Conservation (phyloP, 345 rosid genomes). For the Brassica carinata region DNA sequence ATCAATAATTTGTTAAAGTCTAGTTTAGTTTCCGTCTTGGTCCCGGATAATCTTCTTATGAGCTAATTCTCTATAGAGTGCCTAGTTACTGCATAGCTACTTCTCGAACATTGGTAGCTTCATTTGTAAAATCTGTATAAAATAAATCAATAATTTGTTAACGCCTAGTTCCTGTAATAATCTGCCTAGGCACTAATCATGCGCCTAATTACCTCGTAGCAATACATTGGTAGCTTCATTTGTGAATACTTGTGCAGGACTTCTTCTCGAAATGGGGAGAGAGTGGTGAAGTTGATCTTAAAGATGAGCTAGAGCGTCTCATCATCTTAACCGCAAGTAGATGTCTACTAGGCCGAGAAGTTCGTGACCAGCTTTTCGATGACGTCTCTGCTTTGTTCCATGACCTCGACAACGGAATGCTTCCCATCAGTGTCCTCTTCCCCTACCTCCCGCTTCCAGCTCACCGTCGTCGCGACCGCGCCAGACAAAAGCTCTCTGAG, state of each 20-base stretch:
- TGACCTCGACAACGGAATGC: slow-evolving; percentile 97
- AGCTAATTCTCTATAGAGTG: too few relatives aligned
- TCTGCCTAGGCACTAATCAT: too few relatives aligned
- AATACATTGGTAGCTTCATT: too few relatives aligned
- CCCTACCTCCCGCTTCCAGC: slow-evolving; percentile 95
- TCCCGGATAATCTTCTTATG: too few relatives aligned
- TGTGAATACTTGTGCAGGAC: slow-evolving; percentile 49
- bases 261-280: slow-evolving; percentile 96
- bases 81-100: too few relatives aligned
- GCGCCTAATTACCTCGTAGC: too few relatives aligned
- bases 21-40: too few relatives aligned
- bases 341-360: slow-evolving; percentile 90
- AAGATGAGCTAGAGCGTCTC: slow-evolving; percentile 87
- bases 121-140: too few relatives aligned
- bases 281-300: slow-evolving; percentile 87
- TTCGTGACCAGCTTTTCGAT: slow-evolving; percentile 91
- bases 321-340: slow-evolving; percentile 99
- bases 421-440: slow-evolving; percentile 88
- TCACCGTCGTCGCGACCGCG: slow-evolving; percentile 88
- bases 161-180: too few relatives aligned
- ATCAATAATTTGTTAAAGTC: too few relatives aligned
- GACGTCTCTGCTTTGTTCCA: slow-evolving; percentile 95
- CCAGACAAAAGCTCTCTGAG: slow-evolving; percentile 77
- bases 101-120: too few relatives aligned
- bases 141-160: too few relatives aligned